Evolutionary conservation across 2,329 filamentous ascomycete species (phyloP), one percentile per base, ranked within the genome.

Genomic region (Zymoseptoria ardabiliae): DNA sequence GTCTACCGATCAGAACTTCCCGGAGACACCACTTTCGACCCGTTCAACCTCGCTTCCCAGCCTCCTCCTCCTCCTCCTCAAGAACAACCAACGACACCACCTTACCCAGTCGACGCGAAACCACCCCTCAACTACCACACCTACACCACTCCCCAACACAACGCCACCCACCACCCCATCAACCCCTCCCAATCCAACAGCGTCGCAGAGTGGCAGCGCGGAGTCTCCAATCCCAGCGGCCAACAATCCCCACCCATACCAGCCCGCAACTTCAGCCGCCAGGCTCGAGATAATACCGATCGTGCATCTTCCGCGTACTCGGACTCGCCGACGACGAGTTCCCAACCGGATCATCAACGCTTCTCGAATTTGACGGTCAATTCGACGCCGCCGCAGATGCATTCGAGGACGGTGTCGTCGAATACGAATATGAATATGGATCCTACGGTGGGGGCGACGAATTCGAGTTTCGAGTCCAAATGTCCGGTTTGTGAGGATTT

Each of bases 401-500:
- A n/a, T 11, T 23, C 19, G 17, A 22, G 28, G 45, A 49, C 22
- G 5, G 7, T 20, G 20, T 50, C 49, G 35, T 30, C 41, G 10
- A 58, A 28, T 35, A 56, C 60, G 25, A 28, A 28, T 28, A 7
- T 4, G 23, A 25, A 25, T 25, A 6, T 25, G 23, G 8, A 25
- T 25, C 25, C 25, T 28, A 8, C 25, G 7, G 20, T 4, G 51
- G 17, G 20, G 51, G n/a, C 9, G 1, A n/a, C 4, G 51, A 28
- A n/a, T 28, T 10, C 2, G n/a, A 17, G 11, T 6, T 49, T 22
- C 4, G 45, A 57, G 23, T 49, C 55, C 9, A 71, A 69, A 49
- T 72, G 70, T 62, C 70, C 70, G 1, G 69, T 72, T 13, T 72
- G 70, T 60, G 65, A 63, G 2, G 49, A 66, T 17, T 72, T 72